Conservation (phyloP, 116 monocot genomes). For the Iris pallida region DNA sequence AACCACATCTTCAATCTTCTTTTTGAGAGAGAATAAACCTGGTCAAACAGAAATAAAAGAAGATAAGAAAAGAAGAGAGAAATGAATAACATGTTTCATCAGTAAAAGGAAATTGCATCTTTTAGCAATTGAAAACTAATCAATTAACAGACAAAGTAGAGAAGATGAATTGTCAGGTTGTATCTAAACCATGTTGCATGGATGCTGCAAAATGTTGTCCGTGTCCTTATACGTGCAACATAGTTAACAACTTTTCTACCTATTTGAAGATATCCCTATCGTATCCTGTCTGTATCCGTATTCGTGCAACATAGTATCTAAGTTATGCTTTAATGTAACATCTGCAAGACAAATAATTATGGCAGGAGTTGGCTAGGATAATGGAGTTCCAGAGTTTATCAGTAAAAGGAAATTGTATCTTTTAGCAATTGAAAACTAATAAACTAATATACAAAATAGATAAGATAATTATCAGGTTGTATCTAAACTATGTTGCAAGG, state of each 20-base stretch:
- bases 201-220: not conserved
- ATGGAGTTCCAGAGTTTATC: not conserved
- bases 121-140: not conserved
- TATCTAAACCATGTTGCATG: not conserved
- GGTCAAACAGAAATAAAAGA: not conserved
- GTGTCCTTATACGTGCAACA: too few relatives aligned
- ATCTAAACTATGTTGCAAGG: not conserved
- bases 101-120: not conserved
- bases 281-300: too few relatives aligned
- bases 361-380: too few relatives aligned
- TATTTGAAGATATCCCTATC: too few relatives aligned
- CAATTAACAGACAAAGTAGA: not conserved
- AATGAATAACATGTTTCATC: not conserved
- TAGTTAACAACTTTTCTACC: too few relatives aligned
- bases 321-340: too few relatives aligned
- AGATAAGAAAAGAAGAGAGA: not conserved
- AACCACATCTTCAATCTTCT: conserved; percentile 69
- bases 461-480: not conserved
- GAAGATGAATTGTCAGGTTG: not conserved
- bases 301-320: too few relatives aligned
- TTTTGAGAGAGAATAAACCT: conserved; percentile 75
- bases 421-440: not conserved
- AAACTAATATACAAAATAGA: not conserved
- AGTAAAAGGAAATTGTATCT: not conserved
- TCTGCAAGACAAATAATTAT: too few relatives aligned